Percentiles rank a stretch among this genome's conserved stretches.
Evolutionary conservation across 139 green algal genomes (phyloP).

Genomic region (Chlamydomonas schloesseri): DNA sequence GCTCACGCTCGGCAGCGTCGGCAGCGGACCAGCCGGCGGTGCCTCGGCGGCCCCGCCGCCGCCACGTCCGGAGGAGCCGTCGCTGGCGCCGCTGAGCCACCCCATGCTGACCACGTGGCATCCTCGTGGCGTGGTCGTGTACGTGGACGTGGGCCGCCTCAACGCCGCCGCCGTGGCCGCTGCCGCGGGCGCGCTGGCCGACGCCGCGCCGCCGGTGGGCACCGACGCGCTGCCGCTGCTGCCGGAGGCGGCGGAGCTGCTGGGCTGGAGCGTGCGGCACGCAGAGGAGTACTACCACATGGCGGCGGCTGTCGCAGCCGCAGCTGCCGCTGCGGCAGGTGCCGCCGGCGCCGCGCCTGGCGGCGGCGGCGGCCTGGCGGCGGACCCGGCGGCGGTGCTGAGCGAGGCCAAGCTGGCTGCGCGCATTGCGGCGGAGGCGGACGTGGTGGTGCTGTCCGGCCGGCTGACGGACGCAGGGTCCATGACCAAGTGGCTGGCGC

Average conservation of each 20-base stretch:
- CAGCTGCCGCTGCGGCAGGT: not conserved
- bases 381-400: constrained; percentile 11
- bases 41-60: not conserved
- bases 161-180: constrained; percentile 14
- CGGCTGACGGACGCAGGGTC: constrained; percentile 22
- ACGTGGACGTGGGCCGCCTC: not conserved
- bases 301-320: not conserved
- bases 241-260: constrained; percentile 16
- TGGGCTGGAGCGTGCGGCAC: constrained; percentile 27
- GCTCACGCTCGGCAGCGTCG: not conserved
- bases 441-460: constrained; percentile 27
- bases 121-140: constrained; percentile 15
- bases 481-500: constrained; percentile 30
- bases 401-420: constrained; percentile 42
- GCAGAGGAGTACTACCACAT: constrained; percentile 24
- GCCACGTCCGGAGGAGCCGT: not conserved
- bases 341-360: no score
- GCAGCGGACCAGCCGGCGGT: not conserved
- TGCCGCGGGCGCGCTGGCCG: not conserved
- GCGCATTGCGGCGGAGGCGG: constrained; percentile 28
- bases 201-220: not conserved
- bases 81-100: constrained; percentile 8
- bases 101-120: constrained; percentile 30
- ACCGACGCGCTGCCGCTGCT: constrained; percentile 32
- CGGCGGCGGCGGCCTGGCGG: not conserved